Evolutionary conservation across 2,329 filamentous ascomycete genomes (phyloP), one percentile per base, ranked within the genome.

Genomic region (Diplodia seriata): DNA sequence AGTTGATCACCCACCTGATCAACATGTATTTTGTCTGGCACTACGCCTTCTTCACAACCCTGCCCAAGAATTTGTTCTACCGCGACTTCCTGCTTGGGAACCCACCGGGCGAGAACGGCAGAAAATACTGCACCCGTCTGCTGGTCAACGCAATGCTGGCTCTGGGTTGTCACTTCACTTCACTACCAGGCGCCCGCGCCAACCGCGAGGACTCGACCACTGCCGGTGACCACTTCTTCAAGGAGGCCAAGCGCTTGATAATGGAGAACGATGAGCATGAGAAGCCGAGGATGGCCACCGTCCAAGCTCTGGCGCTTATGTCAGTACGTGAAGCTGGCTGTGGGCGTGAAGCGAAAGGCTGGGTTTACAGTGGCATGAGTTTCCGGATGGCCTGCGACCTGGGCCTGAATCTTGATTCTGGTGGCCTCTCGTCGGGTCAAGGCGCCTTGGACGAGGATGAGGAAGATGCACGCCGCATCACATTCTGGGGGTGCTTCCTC

Each of bases 1-100:
- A 91, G 66, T 84, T 97, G 55, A 89, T 97, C 72, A 86, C 89
- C 18, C 94, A 97, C 78, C 87, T 99, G 20, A 88, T 99, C 76
- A 94, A 94, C 74, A 94, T 98, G 92, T 99, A 99, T 80, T 98
- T 98, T 81, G 93, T 90, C 73, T 98, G 94, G 91, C 95, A 98
- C 79, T 98, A 98, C 78, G 90, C 93, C 20, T 98, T 95, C 80
- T 99, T 98, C 78, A 94, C 93, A 4, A 95, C 92, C 0, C 83
- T 98, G 7, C 94, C 94, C 14, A 96, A 92, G 77, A 89, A 86
- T 47, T 82, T 97, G 38, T 98, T 99, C 76, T 94, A 92, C 76
- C 86, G 90, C 51, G 94, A 98, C 76, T 97, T 97, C 73, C 78
- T 90, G 54, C 86, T 85, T 15, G 94, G 95, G 0, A 89, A 85